These are phyloP conservation scores for Neurospora sp. DNA, from an alignment of 495 filamentous ascomycete genomes.

Conservation along the genomic window DNA sequence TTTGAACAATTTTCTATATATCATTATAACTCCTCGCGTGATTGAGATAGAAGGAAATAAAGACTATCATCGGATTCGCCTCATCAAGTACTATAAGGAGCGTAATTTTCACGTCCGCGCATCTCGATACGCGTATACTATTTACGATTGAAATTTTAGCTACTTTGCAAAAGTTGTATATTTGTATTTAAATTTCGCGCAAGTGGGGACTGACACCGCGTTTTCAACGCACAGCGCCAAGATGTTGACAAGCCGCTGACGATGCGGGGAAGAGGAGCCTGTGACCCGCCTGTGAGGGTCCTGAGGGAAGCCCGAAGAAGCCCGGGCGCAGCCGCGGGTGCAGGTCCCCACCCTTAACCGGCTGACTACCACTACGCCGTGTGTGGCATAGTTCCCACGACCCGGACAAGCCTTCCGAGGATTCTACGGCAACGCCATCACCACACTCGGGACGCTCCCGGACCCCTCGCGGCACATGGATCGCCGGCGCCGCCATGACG, in stretches of 20 bases:
- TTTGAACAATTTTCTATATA: too few species aligned
- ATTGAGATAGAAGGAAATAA: too few species aligned
- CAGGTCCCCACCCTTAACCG: not conserved
- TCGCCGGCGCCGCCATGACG: not conserved
- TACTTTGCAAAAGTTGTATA: too few species aligned
- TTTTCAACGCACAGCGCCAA: not conserved
- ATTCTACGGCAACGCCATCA: not conserved
- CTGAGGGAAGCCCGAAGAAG: not conserved
- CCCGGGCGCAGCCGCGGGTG: not conserved
- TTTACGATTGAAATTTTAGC: too few species aligned
- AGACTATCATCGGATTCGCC: too few species aligned
- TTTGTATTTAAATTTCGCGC: too few species aligned
- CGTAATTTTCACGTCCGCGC: too few species aligned
- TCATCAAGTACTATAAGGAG: too few species aligned
- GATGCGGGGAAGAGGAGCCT: slow-evolving; percentile 5
- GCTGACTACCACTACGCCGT: not conserved
- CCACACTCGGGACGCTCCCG: not conserved
- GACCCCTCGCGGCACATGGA: not conserved
- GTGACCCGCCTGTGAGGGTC: not conserved
- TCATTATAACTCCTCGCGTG: too few species aligned
- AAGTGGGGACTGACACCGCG: too few species aligned
- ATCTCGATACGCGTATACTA: too few species aligned
- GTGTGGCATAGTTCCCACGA: not conserved
- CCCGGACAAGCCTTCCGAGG: not conserved
- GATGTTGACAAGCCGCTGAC: not conserved